Percentiles rank a stretch among this genome's conserved stretches.
phyloP scores from a whole-genome alignment of 352 stramenopile species.

The Pythium apleroticum region DNA sequence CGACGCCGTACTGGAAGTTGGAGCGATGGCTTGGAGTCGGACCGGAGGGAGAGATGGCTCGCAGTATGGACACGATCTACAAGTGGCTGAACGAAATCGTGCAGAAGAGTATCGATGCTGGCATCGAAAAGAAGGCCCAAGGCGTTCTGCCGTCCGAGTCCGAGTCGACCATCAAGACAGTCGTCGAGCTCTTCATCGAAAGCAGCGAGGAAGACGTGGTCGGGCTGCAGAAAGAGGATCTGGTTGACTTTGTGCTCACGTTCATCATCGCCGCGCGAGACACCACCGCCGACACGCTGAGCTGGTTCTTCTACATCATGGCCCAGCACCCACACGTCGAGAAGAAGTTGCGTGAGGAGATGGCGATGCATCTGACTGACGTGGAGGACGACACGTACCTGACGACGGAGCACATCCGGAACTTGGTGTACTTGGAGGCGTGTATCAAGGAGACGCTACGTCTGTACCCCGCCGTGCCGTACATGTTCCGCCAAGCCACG shows the following conservation, averaged over 20 bases:
- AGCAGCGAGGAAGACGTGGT: slow-evolving; percentile 13
- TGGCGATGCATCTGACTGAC: slow-evolving; percentile 29
- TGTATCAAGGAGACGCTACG: slow-evolving; percentile 25
- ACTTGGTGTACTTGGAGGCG: slow-evolving; percentile 26
- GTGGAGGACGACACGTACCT: slow-evolving; percentile 7
- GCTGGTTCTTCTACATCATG: slow-evolving; percentile 74
- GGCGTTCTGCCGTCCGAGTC: neutral
- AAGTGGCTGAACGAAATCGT: slow-evolving; percentile 46
- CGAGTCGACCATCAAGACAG: slow-evolving; percentile 3
- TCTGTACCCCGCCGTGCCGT: slow-evolving; percentile 26
- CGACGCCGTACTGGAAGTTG: slow-evolving; percentile 54
- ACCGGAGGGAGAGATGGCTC: slow-evolving; percentile 33
- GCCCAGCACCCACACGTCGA: slow-evolving; percentile 58
- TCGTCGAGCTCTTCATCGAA: slow-evolving; percentile 18
- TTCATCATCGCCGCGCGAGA: slow-evolving; percentile 77
- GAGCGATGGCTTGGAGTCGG: slow-evolving; percentile 52
- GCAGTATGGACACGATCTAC: slow-evolving; percentile 35
- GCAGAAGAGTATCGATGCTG: slow-evolving; percentile 6
- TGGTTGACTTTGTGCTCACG: slow-evolving; percentile 67
- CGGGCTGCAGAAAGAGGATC: slow-evolving; percentile 34
- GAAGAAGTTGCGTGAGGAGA: slow-evolving; percentile 46
- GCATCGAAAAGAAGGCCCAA: neutral
- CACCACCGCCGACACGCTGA: slow-evolving; percentile 65
- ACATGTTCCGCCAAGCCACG: slow-evolving; percentile 54
- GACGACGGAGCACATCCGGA: slow-evolving; percentile 12